Evolutionary conservation across 345 rosid species (phyloP), one percentile per base, ranked within the genome.

Genomic region (Cochlearia excelsa): DNA sequence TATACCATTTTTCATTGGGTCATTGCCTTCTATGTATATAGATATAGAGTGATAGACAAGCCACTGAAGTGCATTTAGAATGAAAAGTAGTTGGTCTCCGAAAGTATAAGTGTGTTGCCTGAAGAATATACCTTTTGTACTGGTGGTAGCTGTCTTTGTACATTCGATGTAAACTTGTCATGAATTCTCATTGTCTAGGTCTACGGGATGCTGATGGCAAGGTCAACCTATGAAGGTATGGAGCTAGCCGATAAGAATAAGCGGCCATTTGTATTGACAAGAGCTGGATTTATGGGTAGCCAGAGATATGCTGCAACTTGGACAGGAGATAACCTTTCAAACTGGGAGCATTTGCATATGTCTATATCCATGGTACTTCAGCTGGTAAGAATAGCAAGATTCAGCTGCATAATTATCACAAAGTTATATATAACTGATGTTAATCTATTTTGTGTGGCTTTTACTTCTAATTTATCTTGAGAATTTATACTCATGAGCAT

Each of bases 321-420:
- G 98, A 85, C 96, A 0, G 92, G 96, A 67, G 98, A 91, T 79
- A 91, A 91, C 69, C 83, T 85, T 61, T 91, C 98, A 67, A 88
- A 65, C 31, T 85, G 98, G 98, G 88, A 91, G 75, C 96, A 91
- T 70, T 72, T 88, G 42, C 95, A 85, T 72, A 85, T 85, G 98
- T 82, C 88, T 61, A 79, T 91, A 74, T 74, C 87, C 31, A 87
- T 91, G 98, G 82, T 85, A n/a, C 94, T 91, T 78, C 95, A 88
- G 70, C 78, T 91, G 92, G 98, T 91, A 80, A 80, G 91, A 39
- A 39, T 55, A 54, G 30, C 6, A 50, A 4, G 29, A 26, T 3
- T 23, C 34, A 10, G 35, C 11, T 45, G 49, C 61, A 61, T 30
- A 45, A 8, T 66, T 65, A 10, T 59, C 30, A n/a, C 2, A 5